Evolutionary conservation across 805 yeast species (phyloP), one percentile per base, ranked within the genome.

Genomic region (Teunomyces lycoperdinae): DNA sequence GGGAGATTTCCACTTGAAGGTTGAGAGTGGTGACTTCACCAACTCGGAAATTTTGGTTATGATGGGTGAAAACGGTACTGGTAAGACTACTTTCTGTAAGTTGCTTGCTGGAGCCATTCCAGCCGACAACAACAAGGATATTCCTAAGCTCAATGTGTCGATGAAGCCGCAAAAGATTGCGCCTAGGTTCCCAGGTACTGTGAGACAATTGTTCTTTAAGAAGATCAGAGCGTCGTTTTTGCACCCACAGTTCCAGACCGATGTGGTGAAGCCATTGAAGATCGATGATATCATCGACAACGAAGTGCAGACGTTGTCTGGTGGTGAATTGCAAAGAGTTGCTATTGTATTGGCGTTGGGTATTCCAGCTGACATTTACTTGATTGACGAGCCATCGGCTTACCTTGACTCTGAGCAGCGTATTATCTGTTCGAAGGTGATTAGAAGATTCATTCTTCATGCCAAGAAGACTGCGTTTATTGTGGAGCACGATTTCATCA

Each of bases 41-140:
- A 96, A 94, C 69, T 88, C 97, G 38, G 99, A 94, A 76, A 94
- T 94, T 60, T 79, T 94, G 62, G 99, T 94, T 49, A 89, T 94
- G 97, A 92, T 94, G 96, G 99, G 99, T 67, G 99, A 94, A 75
- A 94, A 94, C 70, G 99, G 99, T 76, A 94, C 99, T 14, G 99
- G 99, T 77, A 94, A 94, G 76, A 94, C 99, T 36, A 94, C 99
- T 11, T 85, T 94, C 77, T 92, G 97, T 81, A 88, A 87, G 69
- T 76, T 94, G 62, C 78, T 94, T 62, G 98, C 99, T 17, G 99
- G 98, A 64, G 89, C 89, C 26, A 78, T 89, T 57, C 78, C 86
- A 43, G 92, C 99, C 29, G 99, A 94, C 71, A 80, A 79, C 57
- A 89, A 89, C 49, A 67, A 74, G 51, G 82, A 83, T 63, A 84